Conservation (phyloP, 208 protist species). For the Leishmania tarentolae region DNA sequence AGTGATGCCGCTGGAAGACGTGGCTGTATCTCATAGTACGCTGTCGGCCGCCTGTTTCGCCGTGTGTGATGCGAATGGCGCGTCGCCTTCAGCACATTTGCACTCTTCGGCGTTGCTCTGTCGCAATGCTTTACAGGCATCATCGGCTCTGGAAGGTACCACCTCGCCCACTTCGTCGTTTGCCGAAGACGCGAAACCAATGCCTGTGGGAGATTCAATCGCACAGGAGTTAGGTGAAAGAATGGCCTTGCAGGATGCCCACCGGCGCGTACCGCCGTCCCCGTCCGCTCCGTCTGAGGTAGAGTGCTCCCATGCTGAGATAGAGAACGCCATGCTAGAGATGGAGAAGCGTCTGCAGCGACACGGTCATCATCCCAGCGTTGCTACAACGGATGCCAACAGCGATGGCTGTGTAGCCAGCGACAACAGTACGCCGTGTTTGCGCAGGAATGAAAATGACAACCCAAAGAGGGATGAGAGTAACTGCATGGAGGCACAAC, state of each 20-base stretch:
- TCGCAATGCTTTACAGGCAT: neutral
- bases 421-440: no score
- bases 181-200: neutral
- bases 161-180: neutral
- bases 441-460: neutral
- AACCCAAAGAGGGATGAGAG: neutral
- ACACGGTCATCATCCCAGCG: neutral
- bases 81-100: neutral
- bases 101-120: neutral
- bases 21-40: neutral
- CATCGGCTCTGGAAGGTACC: neutral
- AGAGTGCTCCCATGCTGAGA: neutral
- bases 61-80: neutral
- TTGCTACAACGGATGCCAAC: neutral
- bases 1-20: neutral
- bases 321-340: constrained; percentile 22
- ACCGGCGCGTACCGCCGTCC: constrained; percentile 9
- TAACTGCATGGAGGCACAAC: neutral
- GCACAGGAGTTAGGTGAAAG: neutral
- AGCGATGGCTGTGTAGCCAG: constrained; percentile 13
- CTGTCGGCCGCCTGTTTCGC: neutral
- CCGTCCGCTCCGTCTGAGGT: neutral
- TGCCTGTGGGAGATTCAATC: neutral
- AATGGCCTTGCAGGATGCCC: neutral
- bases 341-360: constrained; percentile 18